phyloP scores from a whole-genome alignment of 2,329 filamentous ascomycete species.

The Gnomoniopsis sp. region DNA sequence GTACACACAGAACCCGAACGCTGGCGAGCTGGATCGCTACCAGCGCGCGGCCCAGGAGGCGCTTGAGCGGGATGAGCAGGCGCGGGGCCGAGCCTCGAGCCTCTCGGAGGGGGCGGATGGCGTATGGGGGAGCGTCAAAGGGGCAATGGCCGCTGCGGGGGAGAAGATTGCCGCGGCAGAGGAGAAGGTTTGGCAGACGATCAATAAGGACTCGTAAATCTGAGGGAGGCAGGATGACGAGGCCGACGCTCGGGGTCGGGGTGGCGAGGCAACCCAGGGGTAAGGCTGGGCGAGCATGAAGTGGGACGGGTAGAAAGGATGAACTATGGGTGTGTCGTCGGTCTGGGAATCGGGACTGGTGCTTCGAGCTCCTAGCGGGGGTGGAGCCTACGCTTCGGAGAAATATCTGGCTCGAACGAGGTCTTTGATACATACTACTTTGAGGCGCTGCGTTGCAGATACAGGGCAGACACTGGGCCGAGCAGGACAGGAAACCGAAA shows the following conservation, averaged over 20 bases:
- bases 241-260: background rate
- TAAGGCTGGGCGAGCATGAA: background rate
- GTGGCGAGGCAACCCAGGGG: background rate
- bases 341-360: no score
- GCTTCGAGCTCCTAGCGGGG: no score
- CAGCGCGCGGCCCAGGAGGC: slow-evolving; percentile 41
- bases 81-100: slow-evolving; percentile 21
- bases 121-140: slow-evolving; percentile 55
- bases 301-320: background rate
- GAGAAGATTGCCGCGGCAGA: slow-evolving; percentile 57
- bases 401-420: background rate
- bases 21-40: slow-evolving; percentile 47
- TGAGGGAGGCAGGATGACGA: background rate
- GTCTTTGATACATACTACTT: background rate
- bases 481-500: background rate
- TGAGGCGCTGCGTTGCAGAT: background rate
- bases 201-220: slow-evolving; percentile 50
- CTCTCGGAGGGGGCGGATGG: slow-evolving; percentile 25
- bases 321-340: background rate
- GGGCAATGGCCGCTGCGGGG: slow-evolving; percentile 54
- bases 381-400: background rate
- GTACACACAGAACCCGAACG: slow-evolving; percentile 54
- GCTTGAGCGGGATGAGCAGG: slow-evolving; percentile 27
- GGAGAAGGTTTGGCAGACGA: slow-evolving; percentile 59
- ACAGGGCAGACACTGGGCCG: background rate